A percentile compares a stretch with the other conserved stretches of the same genome.
These are phyloP conservation scores for Choiromyces venosus DNA, from an alignment of 495 filamentous ascomycete genomes.

Conservation along the genomic window DNA sequence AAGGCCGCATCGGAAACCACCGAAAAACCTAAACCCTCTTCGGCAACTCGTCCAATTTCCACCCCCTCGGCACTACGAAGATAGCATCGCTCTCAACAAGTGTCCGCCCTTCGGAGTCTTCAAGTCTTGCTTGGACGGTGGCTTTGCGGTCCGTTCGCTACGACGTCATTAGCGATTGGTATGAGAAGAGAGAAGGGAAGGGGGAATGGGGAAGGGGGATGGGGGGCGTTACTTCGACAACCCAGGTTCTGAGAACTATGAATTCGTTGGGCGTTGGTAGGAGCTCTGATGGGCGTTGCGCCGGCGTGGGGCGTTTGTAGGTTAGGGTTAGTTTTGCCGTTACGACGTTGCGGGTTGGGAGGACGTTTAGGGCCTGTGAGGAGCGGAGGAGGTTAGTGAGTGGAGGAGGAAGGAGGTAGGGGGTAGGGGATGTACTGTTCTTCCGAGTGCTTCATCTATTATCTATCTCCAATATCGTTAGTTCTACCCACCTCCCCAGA, in stretches of 20 bases:
- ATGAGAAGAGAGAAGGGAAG: too few species aligned
- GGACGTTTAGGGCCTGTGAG: constrained; percentile 22
- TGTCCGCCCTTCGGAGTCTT: constrained; percentile 28
- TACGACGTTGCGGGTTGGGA: constrained; percentile 31
- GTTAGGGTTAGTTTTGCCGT: constrained; percentile 25
- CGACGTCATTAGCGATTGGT: neutral
- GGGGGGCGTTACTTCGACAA: constrained; percentile 31
- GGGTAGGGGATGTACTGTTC: constrained; percentile 17
- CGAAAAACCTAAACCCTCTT: constrained; percentile 6
- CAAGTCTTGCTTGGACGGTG: constrained; percentile 21
- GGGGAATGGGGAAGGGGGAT: too few species aligned
- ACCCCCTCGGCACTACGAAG: constrained; percentile 28
- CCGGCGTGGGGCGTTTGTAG: constrained; percentile 21
- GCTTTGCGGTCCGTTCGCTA: constrained; percentile 26
- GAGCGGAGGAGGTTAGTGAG: too few species aligned
- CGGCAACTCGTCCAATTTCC: constrained; percentile 24
- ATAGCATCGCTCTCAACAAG: constrained; percentile 26
- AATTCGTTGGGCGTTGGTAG: constrained; percentile 24
- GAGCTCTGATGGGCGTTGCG: constrained; percentile 13
- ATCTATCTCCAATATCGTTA: constrained; percentile 10
- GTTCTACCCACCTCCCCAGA: neutral
- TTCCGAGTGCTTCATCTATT: constrained; percentile 33
- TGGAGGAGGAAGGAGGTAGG: neutral
- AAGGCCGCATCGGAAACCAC: neutral
- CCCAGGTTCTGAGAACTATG: constrained; percentile 23